Evolutionary conservation across 345 rosid genomes (phyloP).

Genomic region (Murraya paniculata): DNA sequence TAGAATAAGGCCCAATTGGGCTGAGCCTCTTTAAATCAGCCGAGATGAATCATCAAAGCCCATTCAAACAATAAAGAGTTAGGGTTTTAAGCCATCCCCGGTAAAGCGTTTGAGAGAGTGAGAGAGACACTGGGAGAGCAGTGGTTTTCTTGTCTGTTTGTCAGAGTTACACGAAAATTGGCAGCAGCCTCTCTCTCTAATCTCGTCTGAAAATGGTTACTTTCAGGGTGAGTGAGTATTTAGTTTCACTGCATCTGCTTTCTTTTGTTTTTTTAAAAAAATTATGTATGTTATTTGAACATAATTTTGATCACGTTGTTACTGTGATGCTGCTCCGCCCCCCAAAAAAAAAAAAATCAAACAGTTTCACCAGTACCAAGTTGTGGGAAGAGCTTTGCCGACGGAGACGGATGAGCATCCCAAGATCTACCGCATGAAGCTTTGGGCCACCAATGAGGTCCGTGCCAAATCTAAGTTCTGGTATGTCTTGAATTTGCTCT

Average conservation of each 20-base stretch:
- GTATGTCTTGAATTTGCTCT: slow-evolving; percentile 12
- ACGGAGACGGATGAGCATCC: slow-evolving; percentile 36
- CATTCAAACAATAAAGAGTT: background rate
- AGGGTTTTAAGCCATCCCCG: background rate
- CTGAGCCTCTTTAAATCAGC: background rate
- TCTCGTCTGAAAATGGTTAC: background rate
- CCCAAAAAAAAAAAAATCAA: background rate
- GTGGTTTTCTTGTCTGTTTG: background rate
- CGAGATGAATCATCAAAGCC: background rate
- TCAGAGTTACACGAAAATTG: background rate
- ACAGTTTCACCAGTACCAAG: slow-evolving; percentile 47
- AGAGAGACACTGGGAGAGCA: background rate
- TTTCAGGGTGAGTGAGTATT: background rate
- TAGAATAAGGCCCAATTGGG: background rate
- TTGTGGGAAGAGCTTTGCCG: slow-evolving; percentile 44
- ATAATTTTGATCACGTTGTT: background rate
- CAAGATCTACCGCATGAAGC: slow-evolving; percentile 47
- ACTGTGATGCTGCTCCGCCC: background rate
- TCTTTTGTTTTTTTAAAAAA: too few species aligned
- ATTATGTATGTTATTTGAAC: too few species aligned
- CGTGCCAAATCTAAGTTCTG: slow-evolving; percentile 50
- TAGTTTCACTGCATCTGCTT: background rate
- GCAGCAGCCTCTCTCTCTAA: background rate
- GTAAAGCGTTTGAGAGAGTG: too few species aligned
- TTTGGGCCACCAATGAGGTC: slow-evolving; percentile 50